Base-by-base conservation (phyloP, 2,329 filamentous ascomycete species). In the Colletotrichum endophyticum region DNA sequence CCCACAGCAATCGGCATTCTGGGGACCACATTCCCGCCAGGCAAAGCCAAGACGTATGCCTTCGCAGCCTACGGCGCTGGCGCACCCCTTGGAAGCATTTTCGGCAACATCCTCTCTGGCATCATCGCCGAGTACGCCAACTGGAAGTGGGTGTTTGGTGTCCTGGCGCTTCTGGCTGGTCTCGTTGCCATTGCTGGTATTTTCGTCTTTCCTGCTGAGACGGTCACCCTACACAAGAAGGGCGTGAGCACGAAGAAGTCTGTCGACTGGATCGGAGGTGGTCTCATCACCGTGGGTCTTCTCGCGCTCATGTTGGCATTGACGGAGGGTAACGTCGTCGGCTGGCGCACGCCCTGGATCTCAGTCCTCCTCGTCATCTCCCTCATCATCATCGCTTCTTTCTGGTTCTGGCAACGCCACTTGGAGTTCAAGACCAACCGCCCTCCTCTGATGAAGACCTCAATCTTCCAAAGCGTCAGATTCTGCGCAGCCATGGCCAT, bases 1-100 rank as follows among this genome's bases (percentile, higher is more conserved):
- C 93, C 93, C 0, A 94, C 93, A 0, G 93, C 93, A 0, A 91
- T 95, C 80, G 93, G 93, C 0, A 94, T 95, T 53, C 83, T 95
- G 4, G 93, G 92, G 1, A 90, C 91, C 2, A 94, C 92, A 0
- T 95, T 95, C 71, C 90, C 90, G 2, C 92, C 92, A 0, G 92
- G 93, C 0, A 92, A 91, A 78, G 91, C 92, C 6, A 94, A 94
- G 84, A 94, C 94, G 79, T 94, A 94, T 81, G 92, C 93, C 2
- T 94, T 95, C 79, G 91, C 90, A 49, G 88, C 89, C 27, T 94
- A 93, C 74, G 89, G 88, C 22, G 92, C 92, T 2, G 93, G 92
- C 3, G 91, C 92, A 0, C 93, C 93, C 0, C 83, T 94, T 0
- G 93, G 93, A 0, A 90, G 88, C 64, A 87, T 94, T 11, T 90